A percentile compares a stretch with the other conserved stretches of the same genome.
These are phyloP conservation scores for Aegilops bicornis DNA, from an alignment of 176 grass and related monocot species.

Conservation along the genomic window DNA sequence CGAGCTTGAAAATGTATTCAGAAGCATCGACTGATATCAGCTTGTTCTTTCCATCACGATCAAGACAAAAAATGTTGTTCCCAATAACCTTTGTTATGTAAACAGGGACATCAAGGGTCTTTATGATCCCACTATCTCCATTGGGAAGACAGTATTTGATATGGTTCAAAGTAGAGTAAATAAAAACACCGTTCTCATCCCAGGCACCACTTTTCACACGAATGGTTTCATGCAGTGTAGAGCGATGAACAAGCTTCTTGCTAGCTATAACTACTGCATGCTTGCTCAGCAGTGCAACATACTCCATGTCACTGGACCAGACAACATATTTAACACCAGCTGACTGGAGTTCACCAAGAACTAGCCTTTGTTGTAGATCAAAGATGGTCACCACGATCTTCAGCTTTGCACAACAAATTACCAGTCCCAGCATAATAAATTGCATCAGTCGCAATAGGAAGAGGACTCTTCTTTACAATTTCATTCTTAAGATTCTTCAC, in stretches of 20 bases:
- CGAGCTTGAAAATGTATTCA: slow-evolving; percentile 98
- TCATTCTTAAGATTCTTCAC: slow-evolving; percentile 98
- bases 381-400: slow-evolving; percentile 88
- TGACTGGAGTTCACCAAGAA: slow-evolving; percentile 93
- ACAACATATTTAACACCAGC: slow-evolving; percentile 84
- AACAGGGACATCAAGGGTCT: slow-evolving; percentile 87
- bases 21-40: slow-evolving; percentile 84
- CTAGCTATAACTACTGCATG: slow-evolving; percentile 90
- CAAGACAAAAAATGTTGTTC: slow-evolving; percentile 77
- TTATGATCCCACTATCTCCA: slow-evolving; percentile 94
- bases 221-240: slow-evolving; percentile 97
- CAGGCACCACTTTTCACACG: slow-evolving; percentile 99
- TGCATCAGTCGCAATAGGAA: slow-evolving; percentile 86
- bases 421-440: slow-evolving; percentile 98
- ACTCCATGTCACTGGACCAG: slow-evolving; percentile 97
- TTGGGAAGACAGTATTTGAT: slow-evolving; percentile 99
- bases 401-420: slow-evolving; percentile 86
- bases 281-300: slow-evolving; percentile 89
- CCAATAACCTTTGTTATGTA: slow-evolving; percentile 91
- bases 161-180: slow-evolving; percentile 96
- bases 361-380: slow-evolving; percentile 91
- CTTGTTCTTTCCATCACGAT: slow-evolving; percentile 94
- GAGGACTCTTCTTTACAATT: slow-evolving; percentile 88
- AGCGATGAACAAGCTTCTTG: slow-evolving; percentile 82
- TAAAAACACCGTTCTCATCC: slow-evolving; percentile 93